Base-by-base conservation (phyloP, 805 yeast species). In the Teunomyces panamensis region DNA sequence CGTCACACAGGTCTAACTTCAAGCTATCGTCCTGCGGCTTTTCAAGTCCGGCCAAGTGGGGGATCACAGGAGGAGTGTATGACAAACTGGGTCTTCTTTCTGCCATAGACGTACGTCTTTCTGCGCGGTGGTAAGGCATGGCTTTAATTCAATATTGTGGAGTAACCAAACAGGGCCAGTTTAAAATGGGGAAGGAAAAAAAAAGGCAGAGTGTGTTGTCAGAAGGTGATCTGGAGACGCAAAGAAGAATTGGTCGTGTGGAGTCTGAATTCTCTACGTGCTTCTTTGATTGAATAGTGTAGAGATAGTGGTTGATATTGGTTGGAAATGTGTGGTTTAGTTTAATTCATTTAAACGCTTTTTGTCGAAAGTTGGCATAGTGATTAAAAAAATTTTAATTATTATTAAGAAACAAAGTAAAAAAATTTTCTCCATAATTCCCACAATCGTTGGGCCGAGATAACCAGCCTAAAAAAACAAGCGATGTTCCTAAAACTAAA, bases 21-120 rank as follows among this genome's bases (percentile, higher is more conserved):
- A 94, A 83, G 30, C 81, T 77, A 14, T 84, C 84, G 29, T 79
- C 68, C 42, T 69, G 70, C 2, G 95, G 92, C 53, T 85, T 84
- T 59, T 87, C 95, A 37, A 87, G 75, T 3, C 92, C 92, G 0
- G 89, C 89, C 32, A 87, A 69, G 53, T 81, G 84, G 3, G 95
- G 95, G 13, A 87, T 80, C 41, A 77, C 73, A 11, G 69, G 64
- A 8, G 76, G 74, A 10, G 69, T 63, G 55, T 71, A 71, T 2
- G 71, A 61, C 37, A 70, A 68, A 42, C 85, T 75, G 8, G 84
- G 83, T 35, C 87, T 75, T 51, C 89, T 79, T 52, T 83, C 89
- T 0, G 84, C 86, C 83, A 81, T 79, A 14, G 85, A 79, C 34
- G 81, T 78, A 58, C 84, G 79, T 62, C 85, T 65, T 68, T 64